phyloP scores from a whole-genome alignment of 139 green algal genomes.

The Micractinium conductrix region DNA sequence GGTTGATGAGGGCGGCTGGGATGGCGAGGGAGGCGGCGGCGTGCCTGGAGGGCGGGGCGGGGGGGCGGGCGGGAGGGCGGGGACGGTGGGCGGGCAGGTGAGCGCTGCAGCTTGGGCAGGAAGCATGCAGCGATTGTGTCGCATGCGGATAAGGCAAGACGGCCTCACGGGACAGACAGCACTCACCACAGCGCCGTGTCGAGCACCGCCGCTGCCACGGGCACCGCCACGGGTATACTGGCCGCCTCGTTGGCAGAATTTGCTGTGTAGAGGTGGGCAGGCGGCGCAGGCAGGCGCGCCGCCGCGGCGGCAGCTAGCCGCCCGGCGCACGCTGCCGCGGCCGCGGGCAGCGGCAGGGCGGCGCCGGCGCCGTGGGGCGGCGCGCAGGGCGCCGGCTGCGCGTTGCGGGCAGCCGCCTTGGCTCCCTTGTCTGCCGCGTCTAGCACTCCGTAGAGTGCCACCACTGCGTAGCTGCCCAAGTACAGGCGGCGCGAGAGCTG shows the following conservation, averaged over 20 bases:
- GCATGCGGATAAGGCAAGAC: neutral
- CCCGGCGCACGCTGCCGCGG: neutral
- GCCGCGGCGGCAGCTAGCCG: neutral
- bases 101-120: neutral
- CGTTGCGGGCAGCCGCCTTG: neutral
- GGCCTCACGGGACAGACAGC: too few species aligned
- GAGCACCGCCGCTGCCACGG: conserved; percentile 17
- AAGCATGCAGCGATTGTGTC: too few species aligned
- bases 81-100: neutral
- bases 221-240: neutral
- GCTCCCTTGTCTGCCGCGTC: conserved; percentile 26
- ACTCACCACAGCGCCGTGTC: conserved; percentile 26
- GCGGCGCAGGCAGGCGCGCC: neutral
- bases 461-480: conserved; percentile 32
- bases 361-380: too few species aligned
- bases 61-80: neutral
- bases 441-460: conserved; percentile 22
- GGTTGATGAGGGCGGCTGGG: conserved; percentile 27
- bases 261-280: neutral
- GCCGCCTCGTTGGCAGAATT: neutral
- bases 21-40: conserved; percentile 25
- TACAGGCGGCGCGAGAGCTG: conserved; percentile 24
- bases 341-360: neutral
- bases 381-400: too few species aligned
- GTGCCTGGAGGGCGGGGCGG: neutral